Percentiles rank a stretch among this genome's conserved stretches.
Evolutionary conservation across 1,284 basidiomycete genomes (phyloP).

Genomic region (Pyrrhoderma lamaoense): DNA sequence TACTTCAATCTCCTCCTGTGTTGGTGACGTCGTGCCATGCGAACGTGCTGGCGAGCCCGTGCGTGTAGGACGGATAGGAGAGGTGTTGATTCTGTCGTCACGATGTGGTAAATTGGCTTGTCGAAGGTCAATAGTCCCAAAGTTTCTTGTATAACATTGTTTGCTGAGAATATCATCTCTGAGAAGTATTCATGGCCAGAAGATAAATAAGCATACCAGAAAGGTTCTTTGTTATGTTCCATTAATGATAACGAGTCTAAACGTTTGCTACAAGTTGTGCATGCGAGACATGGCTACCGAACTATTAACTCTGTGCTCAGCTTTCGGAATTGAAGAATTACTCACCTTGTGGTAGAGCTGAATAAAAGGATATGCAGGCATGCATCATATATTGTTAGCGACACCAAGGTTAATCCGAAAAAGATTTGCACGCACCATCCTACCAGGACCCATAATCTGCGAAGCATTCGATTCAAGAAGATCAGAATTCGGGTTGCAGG

Average conservation of each 20-base stretch:
- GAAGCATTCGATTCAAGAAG: slow-evolving; percentile 1
- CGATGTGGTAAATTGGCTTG: slow-evolving; percentile 62
- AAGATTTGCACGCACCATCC: slow-evolving; percentile 47
- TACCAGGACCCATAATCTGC: slow-evolving; percentile 71
- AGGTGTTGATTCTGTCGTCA: slow-evolving; percentile 24
- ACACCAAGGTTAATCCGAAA: background rate
- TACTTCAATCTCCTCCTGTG: slow-evolving; percentile 12
- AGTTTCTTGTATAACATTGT: slow-evolving; percentile 63
- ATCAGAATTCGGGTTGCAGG: slow-evolving; percentile 6
- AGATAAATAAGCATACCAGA: slow-evolving; percentile 41
- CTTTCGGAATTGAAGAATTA: background rate
- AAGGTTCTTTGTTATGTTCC: slow-evolving; percentile 72
- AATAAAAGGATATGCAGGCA: background rate
- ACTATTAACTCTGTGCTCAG: background rate
- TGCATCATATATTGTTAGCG: background rate
- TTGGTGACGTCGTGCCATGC: slow-evolving; percentile 18
- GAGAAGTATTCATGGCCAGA: background rate
- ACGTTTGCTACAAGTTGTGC: slow-evolving; percentile 62
- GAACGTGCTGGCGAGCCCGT: slow-evolving; percentile 17
- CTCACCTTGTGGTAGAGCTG: slow-evolving; percentile 73
- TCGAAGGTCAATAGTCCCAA: slow-evolving; percentile 65
- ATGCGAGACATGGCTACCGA: slow-evolving; percentile 60
- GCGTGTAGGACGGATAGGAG: slow-evolving; percentile 16
- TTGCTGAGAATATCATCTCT: slow-evolving; percentile 40
- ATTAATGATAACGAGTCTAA: slow-evolving; percentile 65